Conservation (phyloP, 2,329 filamentous ascomycete species). For the Penicillium crustosum region DNA sequence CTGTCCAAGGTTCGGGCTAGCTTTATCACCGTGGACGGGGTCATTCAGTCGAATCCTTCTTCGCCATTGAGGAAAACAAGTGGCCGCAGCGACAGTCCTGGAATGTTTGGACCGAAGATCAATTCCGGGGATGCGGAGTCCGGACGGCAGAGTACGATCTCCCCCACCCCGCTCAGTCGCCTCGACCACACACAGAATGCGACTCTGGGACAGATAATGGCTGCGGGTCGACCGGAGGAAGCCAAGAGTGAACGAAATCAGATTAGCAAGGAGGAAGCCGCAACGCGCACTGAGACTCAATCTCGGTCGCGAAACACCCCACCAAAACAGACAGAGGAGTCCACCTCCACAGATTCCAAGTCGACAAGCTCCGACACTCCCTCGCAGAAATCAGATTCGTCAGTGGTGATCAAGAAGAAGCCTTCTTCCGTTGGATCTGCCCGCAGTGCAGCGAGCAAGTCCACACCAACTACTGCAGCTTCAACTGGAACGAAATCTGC, state of each 20-base stretch:
- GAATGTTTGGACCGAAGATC: conserved; percentile 33
- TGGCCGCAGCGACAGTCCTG: conserved; percentile 35
- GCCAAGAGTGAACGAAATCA: conserved; percentile 6
- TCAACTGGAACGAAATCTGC: conserved; percentile 24
- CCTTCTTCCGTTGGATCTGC: conserved; percentile 33
- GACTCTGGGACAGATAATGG: conserved; percentile 19
- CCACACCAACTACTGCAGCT: conserved; percentile 4
- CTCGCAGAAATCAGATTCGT: conserved; percentile 21
- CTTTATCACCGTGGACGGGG: conserved; percentile 69
- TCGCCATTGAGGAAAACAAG: conserved; percentile 45
- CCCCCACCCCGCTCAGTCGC: conserved; percentile 29
- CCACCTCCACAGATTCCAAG: conserved; percentile 8
- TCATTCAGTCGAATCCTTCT: conserved; percentile 43
- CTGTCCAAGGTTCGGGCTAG: conserved; percentile 73
- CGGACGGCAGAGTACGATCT: conserved; percentile 30
- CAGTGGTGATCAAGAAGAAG: conserved; percentile 32
- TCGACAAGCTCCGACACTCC: conserved; percentile 6
- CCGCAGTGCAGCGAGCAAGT: conserved; percentile 26
- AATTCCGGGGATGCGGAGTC: conserved; percentile 35
- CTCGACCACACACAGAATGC: conserved; percentile 18
- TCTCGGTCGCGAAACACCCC: conserved; percentile 15
- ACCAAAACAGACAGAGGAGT: conserved; percentile 21
- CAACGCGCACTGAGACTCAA: conserved; percentile 6
- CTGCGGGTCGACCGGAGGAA: conserved; percentile 7
- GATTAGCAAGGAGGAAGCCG: conserved; percentile 14